A percentile compares a stretch with the other conserved stretches of the same genome.
Conservation (phyloP, 2,329 filamentous ascomycete species). For the Pyrenophora teres region DNA sequence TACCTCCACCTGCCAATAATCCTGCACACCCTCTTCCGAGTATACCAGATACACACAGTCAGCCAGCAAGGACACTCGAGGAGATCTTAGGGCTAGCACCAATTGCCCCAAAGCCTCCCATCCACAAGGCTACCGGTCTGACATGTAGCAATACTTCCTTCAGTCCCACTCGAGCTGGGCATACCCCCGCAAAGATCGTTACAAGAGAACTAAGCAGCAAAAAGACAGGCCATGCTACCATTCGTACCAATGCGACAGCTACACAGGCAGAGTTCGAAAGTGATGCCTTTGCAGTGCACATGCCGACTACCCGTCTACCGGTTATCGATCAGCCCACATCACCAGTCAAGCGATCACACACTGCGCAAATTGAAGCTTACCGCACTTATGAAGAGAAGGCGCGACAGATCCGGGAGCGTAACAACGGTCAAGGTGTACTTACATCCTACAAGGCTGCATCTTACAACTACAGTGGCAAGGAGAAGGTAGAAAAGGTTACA, state of each 20-base stretch:
- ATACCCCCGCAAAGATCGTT: not conserved
- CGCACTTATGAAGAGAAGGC: conserved; percentile 38
- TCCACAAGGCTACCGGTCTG: not conserved
- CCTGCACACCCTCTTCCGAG: conserved; percentile 1
- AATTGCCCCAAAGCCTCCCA: conserved; percentile 9
- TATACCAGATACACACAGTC: conserved; percentile 10
- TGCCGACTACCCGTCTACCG: conserved; percentile 41
- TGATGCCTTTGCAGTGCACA: conserved; percentile 41
- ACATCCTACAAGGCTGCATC: no score
- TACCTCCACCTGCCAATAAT: conserved; percentile 8
- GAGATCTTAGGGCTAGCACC: conserved; percentile 17
- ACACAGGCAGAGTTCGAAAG: conserved; percentile 38
- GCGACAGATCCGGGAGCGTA: conserved; percentile 26
- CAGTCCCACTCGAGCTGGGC: not conserved
- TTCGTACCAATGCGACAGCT: conserved; percentile 34
- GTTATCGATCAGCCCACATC: conserved; percentile 29
- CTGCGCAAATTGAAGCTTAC: conserved; percentile 35
- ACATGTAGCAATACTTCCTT: no score
- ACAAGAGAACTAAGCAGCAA: conserved; percentile 27
- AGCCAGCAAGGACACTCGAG: conserved; percentile 21
- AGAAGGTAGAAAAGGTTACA: not conserved
- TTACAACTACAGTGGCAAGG: no score
- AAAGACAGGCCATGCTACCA: conserved; percentile 33
- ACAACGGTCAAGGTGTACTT: conserved; percentile 14
- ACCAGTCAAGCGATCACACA: conserved; percentile 19